Base-by-base conservation (phyloP, 768 basidiomycete species). In the Hygrophorus russula region DNA sequence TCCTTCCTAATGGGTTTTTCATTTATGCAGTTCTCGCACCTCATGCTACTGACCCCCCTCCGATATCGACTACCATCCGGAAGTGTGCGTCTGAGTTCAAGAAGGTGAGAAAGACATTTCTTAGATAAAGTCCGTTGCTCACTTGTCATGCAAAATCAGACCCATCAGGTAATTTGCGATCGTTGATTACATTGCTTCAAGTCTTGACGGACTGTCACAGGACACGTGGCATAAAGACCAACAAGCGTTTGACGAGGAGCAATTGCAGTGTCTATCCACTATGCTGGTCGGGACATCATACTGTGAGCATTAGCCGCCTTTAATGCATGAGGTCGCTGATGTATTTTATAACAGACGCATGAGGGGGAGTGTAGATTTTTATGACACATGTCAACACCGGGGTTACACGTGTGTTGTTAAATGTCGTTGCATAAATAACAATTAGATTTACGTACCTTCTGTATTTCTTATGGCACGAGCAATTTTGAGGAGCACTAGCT, bases 221-320 rank as follows among this genome's bases (percentile, higher is more conserved):
- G 90, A 93, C 57, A 89, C 86, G 29, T 91, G 88, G 88, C 85
- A 87, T 55, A 86, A 83, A 54, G 90, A 94, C 61, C 86, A 91
- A 55, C 70, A 76, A 40, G 70, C 73, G 41, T 93, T 94, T 59
- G 78, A 88, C 54, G 90, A 94, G 61, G 90, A 93, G 55, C 90
- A 92, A 54, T 60, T 92, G 39, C 82, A 87, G 57, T 83, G 78
- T 51, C 72, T 94, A 51, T 86, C 87, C 18, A 80, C 82, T 31
- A 90, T 92, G 78, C 69, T 93, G 30, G 85, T 88, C 20, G 90
- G 90, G 35, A 93, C 87, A 38, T 91, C 85, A 12, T 89, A 89
- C 56, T 88, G 84, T 85, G 56, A 66, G 80, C 66, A 9, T 44
- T 24, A 24, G 24, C 27, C 39, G 36, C 43, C 36, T 42, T 39